A percentile compares a stretch with the other conserved stretches of the same genome.
Evolutionary conservation across 2,329 filamentous ascomycete species (phyloP).

Genomic region (Xylariales sp.): DNA sequence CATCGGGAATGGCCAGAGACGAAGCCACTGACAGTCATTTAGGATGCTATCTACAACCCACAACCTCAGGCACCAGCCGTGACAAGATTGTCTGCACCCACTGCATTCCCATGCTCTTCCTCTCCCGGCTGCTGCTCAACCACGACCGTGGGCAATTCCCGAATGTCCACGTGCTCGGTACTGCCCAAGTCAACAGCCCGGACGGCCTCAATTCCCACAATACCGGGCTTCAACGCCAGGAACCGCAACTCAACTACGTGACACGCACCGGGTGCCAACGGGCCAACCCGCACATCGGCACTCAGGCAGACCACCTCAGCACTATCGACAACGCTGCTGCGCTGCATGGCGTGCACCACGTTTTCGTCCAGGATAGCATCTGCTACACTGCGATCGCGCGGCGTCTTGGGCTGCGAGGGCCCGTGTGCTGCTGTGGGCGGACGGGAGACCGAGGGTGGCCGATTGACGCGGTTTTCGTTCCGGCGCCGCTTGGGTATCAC

Average conservation of each 20-base stretch:
- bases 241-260: slow-evolving; percentile 71
- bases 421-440: slow-evolving; percentile 12
- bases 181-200: slow-evolving; percentile 68
- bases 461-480: slow-evolving; percentile 47
- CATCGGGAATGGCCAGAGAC: no score
- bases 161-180: slow-evolving; percentile 73
- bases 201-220: slow-evolving; percentile 67
- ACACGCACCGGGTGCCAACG: slow-evolving; percentile 66
- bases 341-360: slow-evolving; percentile 66
- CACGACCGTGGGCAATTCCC: slow-evolving; percentile 67
- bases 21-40: no score
- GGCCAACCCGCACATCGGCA: slow-evolving; percentile 69
- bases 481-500: slow-evolving; percentile 62
- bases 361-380: slow-evolving; percentile 69
- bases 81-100: no score
- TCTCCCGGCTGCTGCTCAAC: slow-evolving; percentile 30
- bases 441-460: slow-evolving; percentile 50
- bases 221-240: slow-evolving; percentile 60
- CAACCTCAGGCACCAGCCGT: no score
- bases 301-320: slow-evolving; percentile 71
- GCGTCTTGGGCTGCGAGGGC: slow-evolving; percentile 12
- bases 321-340: slow-evolving; percentile 56
- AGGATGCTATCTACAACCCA: no score
- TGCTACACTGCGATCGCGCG: slow-evolving; percentile 39
- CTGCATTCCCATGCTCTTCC: neutral